Evolutionary conservation across 345 rosid species (phyloP).

Genomic region (Lumnitzera littorea): DNA sequence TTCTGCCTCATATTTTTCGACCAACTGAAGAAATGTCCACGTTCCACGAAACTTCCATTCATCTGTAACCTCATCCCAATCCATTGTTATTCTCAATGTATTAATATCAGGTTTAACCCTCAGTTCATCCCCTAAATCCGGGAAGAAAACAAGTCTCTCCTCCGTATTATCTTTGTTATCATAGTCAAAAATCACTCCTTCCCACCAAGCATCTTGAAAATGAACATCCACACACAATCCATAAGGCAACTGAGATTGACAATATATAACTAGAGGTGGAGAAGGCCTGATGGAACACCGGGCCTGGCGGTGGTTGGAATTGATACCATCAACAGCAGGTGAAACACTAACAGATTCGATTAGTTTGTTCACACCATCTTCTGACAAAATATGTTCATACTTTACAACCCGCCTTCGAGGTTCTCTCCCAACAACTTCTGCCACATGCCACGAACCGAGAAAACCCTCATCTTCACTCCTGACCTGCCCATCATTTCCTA

Average conservation of each 20-base stretch:
- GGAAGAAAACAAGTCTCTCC: constrained; percentile 65
- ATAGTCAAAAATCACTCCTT: constrained; percentile 67
- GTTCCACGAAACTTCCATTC: constrained; percentile 57
- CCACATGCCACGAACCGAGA: constrained; percentile 67
- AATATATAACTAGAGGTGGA: constrained; percentile 35
- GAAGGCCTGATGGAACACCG: constrained; percentile 52
- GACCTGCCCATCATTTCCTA: constrained; percentile 28
- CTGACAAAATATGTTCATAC: constrained; percentile 44
- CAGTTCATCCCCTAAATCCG: constrained; percentile 79
- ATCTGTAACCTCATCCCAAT: constrained; percentile 49
- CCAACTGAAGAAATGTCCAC: constrained; percentile 60
- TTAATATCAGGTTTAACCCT: constrained; percentile 8
- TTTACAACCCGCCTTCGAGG: constrained; percentile 22
- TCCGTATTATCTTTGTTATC: constrained; percentile 23
- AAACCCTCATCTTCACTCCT: constrained; percentile 67
- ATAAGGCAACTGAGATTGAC: constrained; percentile 21
- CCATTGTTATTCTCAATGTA: constrained; percentile 51
- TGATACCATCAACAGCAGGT: constrained; percentile 20
- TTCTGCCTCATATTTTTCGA: constrained; percentile 32
- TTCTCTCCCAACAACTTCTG: constrained; percentile 27
- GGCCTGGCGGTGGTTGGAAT: constrained; percentile 7
- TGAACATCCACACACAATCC: constrained; percentile 67
- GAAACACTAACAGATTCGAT: constrained; percentile 38
- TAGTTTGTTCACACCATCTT: constrained; percentile 27
- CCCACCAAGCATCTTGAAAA: constrained; percentile 68